Evolutionary conservation across 23 red algal species (phyloP).

Genomic region (Agarophyton chilense): DNA sequence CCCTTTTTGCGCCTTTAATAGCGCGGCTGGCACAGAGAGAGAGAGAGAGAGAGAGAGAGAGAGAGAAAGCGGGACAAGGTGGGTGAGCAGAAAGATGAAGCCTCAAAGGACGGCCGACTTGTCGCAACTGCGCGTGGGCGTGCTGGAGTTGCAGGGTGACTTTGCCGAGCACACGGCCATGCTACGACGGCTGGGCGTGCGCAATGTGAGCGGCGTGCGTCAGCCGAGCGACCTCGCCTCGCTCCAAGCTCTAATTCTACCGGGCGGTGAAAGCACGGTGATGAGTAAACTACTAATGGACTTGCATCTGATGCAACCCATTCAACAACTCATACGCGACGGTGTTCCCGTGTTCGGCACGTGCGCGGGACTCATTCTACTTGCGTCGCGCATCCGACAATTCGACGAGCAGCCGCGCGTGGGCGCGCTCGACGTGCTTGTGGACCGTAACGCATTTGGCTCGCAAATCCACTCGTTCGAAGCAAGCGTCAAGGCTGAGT

Average conservation of each 20-base stretch:
- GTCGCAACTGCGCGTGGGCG: constrained; percentile 62
- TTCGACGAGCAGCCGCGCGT: constrained; percentile 59
- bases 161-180: constrained; percentile 97
- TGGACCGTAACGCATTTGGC: constrained; percentile 91
- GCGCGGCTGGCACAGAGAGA: no score
- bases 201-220: constrained; percentile 40
- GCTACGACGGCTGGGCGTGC: constrained; percentile 70
- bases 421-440: constrained; percentile 72
- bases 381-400: constrained; percentile 68
- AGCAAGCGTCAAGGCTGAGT: constrained; percentile 32
- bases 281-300: constrained; percentile 93
- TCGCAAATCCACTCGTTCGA: constrained; percentile 96
- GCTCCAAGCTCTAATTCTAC: constrained; percentile 89
- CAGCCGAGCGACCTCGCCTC: constrained; percentile 31
- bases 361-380: constrained; percentile 94
- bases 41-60: background rate
- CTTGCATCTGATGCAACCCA: constrained; percentile 67
- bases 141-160: constrained; percentile 97
- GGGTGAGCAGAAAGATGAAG: no score
- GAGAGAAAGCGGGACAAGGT: no score
- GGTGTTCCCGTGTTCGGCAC: constrained; percentile 92
- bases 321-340: constrained; percentile 34
- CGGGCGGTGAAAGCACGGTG: constrained; percentile 94
- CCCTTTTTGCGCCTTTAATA: no score
- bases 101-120: background rate